Conservation (phyloP, 352 stramenopile species). For the Phytopythium boreale region DNA sequence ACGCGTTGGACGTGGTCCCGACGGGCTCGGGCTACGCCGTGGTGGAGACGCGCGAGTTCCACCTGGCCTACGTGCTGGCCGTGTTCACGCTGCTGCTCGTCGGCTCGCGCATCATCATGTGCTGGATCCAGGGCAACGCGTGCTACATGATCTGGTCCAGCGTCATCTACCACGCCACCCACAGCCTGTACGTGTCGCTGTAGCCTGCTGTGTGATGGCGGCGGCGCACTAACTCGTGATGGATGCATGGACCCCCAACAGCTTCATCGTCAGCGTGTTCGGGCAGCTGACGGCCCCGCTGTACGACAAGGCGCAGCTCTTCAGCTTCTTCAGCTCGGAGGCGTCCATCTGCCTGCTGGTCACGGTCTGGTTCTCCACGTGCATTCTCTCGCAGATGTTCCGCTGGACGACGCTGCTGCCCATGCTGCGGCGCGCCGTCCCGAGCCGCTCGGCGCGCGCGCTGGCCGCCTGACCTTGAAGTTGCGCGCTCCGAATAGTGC, state of each 20-base stretch:
- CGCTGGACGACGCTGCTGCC: constrained; percentile 78
- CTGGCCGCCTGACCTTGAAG: constrained; percentile 29
- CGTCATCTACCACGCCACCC: constrained; percentile 81
- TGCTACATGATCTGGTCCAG: constrained; percentile 89
- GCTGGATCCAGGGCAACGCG: constrained; percentile 88
- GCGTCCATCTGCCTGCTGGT: constrained; percentile 78
- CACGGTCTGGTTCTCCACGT: constrained; percentile 88
- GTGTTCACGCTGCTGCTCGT: constrained; percentile 80
- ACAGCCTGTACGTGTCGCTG: constrained; percentile 71
- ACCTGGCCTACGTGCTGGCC: constrained; percentile 74
- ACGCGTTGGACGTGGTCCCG: constrained; percentile 74
- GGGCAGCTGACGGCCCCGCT: constrained; percentile 79
- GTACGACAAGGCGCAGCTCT: constrained; percentile 80
- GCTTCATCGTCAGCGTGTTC: constrained; percentile 88
- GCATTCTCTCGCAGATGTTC: constrained; percentile 87
- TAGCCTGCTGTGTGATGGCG: not conserved
- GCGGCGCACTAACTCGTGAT: not conserved
- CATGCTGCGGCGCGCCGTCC: constrained; percentile 46
- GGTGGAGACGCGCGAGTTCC: constrained; percentile 72
- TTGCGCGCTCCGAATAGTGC: not conserved
- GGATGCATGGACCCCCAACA: constrained; percentile 9
- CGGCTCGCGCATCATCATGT: constrained; percentile 88
- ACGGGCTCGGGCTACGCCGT: constrained; percentile 74
- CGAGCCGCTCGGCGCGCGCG: constrained; percentile 29
- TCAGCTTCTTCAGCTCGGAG: constrained; percentile 86